Evolutionary conservation across 257 asterid genomes (phyloP).

Genomic region (Lycium ferocissimum): DNA sequence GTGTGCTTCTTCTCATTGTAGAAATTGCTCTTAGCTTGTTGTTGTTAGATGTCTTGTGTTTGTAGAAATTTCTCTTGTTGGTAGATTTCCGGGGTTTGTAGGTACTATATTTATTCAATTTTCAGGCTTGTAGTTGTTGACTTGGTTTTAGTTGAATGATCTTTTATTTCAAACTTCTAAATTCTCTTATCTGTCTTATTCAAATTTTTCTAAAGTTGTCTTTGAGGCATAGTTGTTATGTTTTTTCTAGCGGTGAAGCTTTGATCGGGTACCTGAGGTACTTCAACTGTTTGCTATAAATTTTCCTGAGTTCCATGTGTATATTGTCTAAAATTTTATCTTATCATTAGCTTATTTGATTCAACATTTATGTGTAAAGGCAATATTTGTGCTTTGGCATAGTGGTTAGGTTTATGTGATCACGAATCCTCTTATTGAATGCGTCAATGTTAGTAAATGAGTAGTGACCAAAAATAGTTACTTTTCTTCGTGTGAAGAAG

Average conservation of each 20-base stretch:
- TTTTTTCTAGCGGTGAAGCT: background rate
- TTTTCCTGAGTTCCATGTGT: background rate
- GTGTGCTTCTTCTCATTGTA: slow-evolving; percentile 17
- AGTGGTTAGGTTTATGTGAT: background rate
- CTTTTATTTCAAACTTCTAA: background rate
- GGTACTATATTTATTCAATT: slow-evolving; percentile 15
- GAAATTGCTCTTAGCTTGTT: slow-evolving; percentile 11
- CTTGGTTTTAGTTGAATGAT: background rate
- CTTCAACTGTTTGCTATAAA: background rate
- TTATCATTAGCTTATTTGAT: background rate
- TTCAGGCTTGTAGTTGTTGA: background rate
- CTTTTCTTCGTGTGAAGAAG: background rate
- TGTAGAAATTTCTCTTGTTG: slow-evolving; percentile 22
- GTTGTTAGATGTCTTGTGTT: slow-evolving; percentile 13
- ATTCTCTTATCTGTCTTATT: background rate
- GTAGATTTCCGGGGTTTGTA: slow-evolving; percentile 14
- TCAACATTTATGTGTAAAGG: background rate
- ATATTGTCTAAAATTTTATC: background rate
- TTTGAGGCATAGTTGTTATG: background rate
- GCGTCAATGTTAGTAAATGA: background rate
- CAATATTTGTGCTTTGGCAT: background rate
- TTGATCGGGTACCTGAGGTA: background rate
- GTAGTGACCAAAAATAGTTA: background rate
- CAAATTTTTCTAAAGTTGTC: background rate
- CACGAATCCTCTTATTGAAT: background rate